These are phyloP conservation scores for Aspergillus flavus DNA, from an alignment of 2,329 filamentous ascomycete species.

Conservation along the genomic window DNA sequence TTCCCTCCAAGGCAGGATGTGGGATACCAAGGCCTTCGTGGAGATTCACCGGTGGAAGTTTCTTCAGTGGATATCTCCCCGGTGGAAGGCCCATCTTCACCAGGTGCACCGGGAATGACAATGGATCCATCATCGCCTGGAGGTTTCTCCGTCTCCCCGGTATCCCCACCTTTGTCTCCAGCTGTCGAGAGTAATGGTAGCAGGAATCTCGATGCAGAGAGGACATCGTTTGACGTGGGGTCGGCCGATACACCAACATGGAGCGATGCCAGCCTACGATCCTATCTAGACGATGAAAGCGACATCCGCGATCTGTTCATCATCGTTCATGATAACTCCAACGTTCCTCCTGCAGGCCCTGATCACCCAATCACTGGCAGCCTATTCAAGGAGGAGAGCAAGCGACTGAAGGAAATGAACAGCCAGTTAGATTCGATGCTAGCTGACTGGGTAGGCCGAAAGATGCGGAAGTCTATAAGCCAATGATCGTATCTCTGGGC, in stretches of 20 bases:
- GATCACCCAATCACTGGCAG: constrained; percentile 82
- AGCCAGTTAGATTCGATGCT: constrained; percentile 87
- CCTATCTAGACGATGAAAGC: constrained; percentile 86
- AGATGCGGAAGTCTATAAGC: constrained; percentile 30
- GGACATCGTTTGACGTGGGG: constrained; percentile 58
- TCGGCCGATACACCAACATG: constrained; percentile 66
- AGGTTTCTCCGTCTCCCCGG: constrained; percentile 59
- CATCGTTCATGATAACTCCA: constrained; percentile 89
- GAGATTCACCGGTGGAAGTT: constrained; percentile 70
- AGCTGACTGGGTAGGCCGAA: constrained; percentile 70
- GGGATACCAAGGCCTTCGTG: constrained; percentile 52
- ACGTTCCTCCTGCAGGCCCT: constrained; percentile 74
- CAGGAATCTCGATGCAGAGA: constrained; percentile 45
- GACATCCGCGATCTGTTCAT: constrained; percentile 88
- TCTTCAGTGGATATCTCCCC: constrained; percentile 60
- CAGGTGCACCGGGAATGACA: constrained; percentile 65
- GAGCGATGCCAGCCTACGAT: constrained; percentile 82
- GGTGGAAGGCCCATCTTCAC: constrained; percentile 42
- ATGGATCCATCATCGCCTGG: constrained; percentile 73
- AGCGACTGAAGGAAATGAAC: constrained; percentile 82
- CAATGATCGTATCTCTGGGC: constrained; percentile 16
- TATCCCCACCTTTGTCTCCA: constrained; percentile 63
- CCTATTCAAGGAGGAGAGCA: constrained; percentile 85
- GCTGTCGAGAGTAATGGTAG: constrained; percentile 30
- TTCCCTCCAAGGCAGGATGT: constrained; percentile 25